These are phyloP conservation scores for Chloranthus sessilifolius DNA, from an alignment of 164 flowering plant genomes.

Conservation along the genomic window DNA sequence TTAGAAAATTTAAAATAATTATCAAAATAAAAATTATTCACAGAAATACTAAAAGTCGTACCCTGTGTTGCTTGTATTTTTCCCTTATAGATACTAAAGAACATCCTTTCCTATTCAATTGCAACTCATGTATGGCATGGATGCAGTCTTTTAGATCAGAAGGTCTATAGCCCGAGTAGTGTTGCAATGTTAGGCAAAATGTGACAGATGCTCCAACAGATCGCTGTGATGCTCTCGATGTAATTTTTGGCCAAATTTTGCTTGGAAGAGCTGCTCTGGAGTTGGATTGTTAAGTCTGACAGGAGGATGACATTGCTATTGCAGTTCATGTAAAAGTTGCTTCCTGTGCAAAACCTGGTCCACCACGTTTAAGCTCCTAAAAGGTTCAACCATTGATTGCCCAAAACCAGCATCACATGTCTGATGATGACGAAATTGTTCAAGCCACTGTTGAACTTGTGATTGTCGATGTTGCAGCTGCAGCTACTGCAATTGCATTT, in stretches of 20 bases:
- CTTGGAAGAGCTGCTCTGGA: conserved; percentile 60
- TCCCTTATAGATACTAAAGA: too few species aligned
- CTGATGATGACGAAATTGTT: conserved; percentile 52
- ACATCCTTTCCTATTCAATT: too few species aligned
- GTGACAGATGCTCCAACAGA: conserved; percentile 42
- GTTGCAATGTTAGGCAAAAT: too few species aligned
- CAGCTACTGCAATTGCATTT: conserved; percentile 56
- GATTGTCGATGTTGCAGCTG: too few species aligned
- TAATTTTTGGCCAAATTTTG: conserved; percentile 46
- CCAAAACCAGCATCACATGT: conserved; percentile 46
- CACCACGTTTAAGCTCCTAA: conserved; percentile 34
- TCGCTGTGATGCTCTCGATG: conserved; percentile 55
- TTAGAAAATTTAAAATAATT: too few species aligned
- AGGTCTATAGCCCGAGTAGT: too few species aligned
- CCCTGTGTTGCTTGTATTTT: too few species aligned
- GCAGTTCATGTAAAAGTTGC: conserved; percentile 51
- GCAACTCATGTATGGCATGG: too few species aligned
- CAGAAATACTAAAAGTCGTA: too few species aligned
- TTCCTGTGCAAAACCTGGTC: conserved; percentile 55
- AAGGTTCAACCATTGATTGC: conserved; percentile 42
- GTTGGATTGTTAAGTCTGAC: conserved; percentile 42
- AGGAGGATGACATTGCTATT: conserved; percentile 43
- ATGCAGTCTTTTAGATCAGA: too few species aligned
- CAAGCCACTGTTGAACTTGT: conserved; percentile 52
- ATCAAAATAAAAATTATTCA: too few species aligned